Evolutionary conservation across 306 rosid species (phyloP).

Genomic region (Prunus salicina): DNA sequence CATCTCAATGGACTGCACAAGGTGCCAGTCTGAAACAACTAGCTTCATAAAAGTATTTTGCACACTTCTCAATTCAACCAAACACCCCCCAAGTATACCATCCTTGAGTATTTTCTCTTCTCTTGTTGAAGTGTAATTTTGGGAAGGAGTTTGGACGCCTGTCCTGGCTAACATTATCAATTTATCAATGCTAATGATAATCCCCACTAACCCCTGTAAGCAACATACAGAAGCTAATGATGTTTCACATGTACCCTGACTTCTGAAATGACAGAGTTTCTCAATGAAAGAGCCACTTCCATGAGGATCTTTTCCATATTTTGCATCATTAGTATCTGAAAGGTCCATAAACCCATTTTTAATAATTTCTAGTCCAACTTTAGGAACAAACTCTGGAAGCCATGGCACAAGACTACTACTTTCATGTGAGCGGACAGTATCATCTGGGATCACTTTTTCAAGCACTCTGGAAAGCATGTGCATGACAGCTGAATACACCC

Average conservation of each 20-base stretch:
- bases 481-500: slow-evolving; percentile 71
- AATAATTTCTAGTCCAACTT: slow-evolving; percentile 71
- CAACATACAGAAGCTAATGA: slow-evolving; percentile 81
- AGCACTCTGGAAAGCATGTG: slow-evolving; percentile 74
- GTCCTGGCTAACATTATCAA: slow-evolving; percentile 64
- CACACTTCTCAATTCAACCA: slow-evolving; percentile 51
- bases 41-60: slow-evolving; percentile 47
- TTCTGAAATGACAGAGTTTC: slow-evolving; percentile 56
- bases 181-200: slow-evolving; percentile 45
- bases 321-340: slow-evolving; percentile 34
- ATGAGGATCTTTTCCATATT: slow-evolving; percentile 27
- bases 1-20: slow-evolving; percentile 57
- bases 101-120: slow-evolving; percentile 69
- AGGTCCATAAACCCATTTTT: slow-evolving; percentile 50
- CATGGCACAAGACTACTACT: slow-evolving; percentile 60
- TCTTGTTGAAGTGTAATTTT: slow-evolving; percentile 43
- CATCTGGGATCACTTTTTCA: slow-evolving; percentile 58
- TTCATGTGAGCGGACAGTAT: slow-evolving; percentile 32
- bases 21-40: slow-evolving; percentile 58
- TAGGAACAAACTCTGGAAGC: slow-evolving; percentile 92
- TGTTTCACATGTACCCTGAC: slow-evolving; percentile 52
- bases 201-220: slow-evolving; percentile 57
- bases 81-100: slow-evolving; percentile 56
- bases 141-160: slow-evolving; percentile 32
- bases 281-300: slow-evolving; percentile 56